phyloP scores from a whole-genome alignment of 495 filamentous ascomycete genomes.

The Aspergillus bridgeri region DNA sequence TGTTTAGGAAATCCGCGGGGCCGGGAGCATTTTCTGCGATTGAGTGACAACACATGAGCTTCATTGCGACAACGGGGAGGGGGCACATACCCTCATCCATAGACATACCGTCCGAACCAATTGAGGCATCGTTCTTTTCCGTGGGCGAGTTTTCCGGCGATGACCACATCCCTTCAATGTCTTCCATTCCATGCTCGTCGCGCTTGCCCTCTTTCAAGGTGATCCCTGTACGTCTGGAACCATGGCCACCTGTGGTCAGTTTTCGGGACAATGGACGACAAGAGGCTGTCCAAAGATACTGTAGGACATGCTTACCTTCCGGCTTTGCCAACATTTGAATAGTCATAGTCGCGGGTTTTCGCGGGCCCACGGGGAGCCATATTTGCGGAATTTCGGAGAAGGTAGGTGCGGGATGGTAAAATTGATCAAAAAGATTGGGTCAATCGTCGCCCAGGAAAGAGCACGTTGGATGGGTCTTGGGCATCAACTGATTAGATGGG shows the following conservation, averaged over 20 bases:
- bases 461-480: background rate
- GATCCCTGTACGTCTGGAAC: conserved; percentile 72
- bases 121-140: conserved; percentile 26
- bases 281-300: background rate
- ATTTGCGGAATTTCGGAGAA: conserved; percentile 16
- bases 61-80: background rate
- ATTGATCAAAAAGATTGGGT: background rate
- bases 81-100: conserved; percentile 44
- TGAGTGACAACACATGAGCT: conserved; percentile 10
- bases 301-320: conserved; percentile 50
- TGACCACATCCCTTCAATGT: conserved; percentile 80
- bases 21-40: conserved; percentile 37
- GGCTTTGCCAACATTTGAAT: conserved; percentile 59
- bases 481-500: background rate
- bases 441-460: background rate
- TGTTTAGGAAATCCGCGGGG: conserved; percentile 41
- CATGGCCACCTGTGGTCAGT: conserved; percentile 13
- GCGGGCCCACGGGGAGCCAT: conserved; percentile 47
- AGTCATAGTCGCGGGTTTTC: conserved; percentile 57
- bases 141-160: conserved; percentile 68
- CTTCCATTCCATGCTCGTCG: conserved; percentile 90
- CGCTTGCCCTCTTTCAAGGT: conserved; percentile 76
- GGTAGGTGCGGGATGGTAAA: conserved; percentile 4
- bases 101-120: conserved; percentile 46
- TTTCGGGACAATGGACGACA: background rate